phyloP scores from a whole-genome alignment of 192 early-diverging fungal species.

The Pecoramyces ruminantium region DNA sequence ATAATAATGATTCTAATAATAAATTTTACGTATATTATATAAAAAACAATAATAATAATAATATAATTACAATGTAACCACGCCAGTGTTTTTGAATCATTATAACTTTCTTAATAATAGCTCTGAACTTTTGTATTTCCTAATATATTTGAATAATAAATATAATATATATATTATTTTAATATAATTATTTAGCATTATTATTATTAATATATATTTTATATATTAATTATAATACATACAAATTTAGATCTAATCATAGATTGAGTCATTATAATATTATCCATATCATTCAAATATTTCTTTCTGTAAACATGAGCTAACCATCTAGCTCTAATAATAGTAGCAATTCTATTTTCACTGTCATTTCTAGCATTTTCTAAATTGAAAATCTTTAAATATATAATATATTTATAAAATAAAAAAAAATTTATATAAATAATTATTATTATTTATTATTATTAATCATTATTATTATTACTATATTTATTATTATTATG shows the following conservation, averaged over 20 bases:
- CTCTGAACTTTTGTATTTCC: background rate
- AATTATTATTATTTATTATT: no score
- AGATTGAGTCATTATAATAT: background rate
- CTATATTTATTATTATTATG: no score
- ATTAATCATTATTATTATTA: no score
- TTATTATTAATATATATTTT: background rate
- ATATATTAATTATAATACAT: background rate
- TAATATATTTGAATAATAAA: background rate
- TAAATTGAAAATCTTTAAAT: background rate
- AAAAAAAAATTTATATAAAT: no score
- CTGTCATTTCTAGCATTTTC: background rate
- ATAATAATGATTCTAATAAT: no score
- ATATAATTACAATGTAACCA: background rate
- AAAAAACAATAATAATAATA: background rate
- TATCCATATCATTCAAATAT: background rate
- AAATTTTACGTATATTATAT: no score
- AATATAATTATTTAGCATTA: no score
- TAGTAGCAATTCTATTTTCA: background rate
- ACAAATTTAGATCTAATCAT: background rate
- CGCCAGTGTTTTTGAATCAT: background rate
- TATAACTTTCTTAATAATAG: background rate
- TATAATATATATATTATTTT: no score
- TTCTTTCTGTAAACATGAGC: background rate
- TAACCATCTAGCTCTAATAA: background rate
- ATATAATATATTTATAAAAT: no score